phyloP scores from a whole-genome alignment of 2,329 filamentous ascomycete genomes.

The Fusarium sp. region DNA sequence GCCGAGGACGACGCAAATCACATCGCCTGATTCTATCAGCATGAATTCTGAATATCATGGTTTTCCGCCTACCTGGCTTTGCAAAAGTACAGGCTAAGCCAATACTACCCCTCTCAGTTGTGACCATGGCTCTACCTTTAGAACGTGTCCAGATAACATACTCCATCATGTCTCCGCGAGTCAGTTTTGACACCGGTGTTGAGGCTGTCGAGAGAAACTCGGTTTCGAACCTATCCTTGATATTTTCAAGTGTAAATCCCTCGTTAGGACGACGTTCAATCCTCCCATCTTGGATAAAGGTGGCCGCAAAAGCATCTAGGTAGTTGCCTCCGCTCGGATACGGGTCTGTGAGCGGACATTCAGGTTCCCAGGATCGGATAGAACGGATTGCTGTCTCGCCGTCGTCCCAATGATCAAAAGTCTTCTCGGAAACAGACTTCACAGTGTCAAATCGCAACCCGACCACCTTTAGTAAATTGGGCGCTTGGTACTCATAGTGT shows the following conservation, averaged over 20 bases:
- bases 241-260: not conserved
- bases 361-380: not conserved
- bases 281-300: not conserved
- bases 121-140: not conserved
- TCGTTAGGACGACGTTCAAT: not conserved
- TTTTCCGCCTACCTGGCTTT: not conserved
- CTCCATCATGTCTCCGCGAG: not conserved
- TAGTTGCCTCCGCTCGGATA: not conserved
- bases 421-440: not conserved
- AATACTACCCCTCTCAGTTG: not conserved
- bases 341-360: not conserved
- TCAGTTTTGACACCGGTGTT: not conserved
- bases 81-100: not conserved
- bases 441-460: not conserved
- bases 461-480: not conserved
- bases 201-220: not conserved
- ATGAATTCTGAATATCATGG: fast-evolving
- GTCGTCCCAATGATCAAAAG: not conserved
- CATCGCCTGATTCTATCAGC: not conserved
- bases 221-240: fast-evolving
- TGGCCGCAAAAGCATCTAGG: not conserved
- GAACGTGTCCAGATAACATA: not conserved
- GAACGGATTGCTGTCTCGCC: fast-evolving
- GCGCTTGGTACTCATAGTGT: not conserved
- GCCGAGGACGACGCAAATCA: not conserved